A percentile compares a stretch with the other conserved stretches of the same genome.
phyloP scores from a whole-genome alignment of 2,329 filamentous ascomycete genomes.

The Talaromyces sp. region DNA sequence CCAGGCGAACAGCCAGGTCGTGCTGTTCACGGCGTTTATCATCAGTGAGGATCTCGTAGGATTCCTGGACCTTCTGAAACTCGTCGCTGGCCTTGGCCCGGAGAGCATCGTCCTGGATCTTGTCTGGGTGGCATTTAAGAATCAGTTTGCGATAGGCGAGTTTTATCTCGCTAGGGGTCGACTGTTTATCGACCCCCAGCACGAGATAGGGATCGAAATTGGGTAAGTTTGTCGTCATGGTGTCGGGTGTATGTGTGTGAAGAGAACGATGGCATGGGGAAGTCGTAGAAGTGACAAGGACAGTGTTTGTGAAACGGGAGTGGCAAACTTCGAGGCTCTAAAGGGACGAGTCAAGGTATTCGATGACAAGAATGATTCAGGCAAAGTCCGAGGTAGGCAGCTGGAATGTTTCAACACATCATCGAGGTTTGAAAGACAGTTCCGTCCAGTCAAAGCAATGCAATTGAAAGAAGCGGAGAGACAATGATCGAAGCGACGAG shows the following conservation, averaged over 20 bases:
- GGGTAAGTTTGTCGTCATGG: constrained; percentile 22
- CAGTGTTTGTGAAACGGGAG: not conserved
- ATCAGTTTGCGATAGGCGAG: constrained; percentile 78
- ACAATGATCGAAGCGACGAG: not conserved
- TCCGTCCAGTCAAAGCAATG: not conserved
- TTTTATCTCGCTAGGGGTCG: constrained; percentile 66
- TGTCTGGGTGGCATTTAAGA: constrained; percentile 85
- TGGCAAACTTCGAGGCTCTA: not conserved
- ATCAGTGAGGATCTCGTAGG: constrained; percentile 84
- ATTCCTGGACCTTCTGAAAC: constrained; percentile 87
- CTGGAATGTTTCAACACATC: constrained; percentile 1
- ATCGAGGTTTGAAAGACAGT: not conserved
- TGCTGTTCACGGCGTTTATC: constrained; percentile 67
- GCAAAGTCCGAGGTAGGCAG: not conserved
- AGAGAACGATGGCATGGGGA: constrained; percentile 3
- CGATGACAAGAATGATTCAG: not conserved
- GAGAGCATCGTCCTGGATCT: constrained; percentile 70
- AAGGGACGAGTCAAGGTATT: not conserved
- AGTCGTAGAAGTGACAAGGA: not conserved
- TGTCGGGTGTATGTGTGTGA: not conserved
- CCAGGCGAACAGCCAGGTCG: constrained; percentile 66
- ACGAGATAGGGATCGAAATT: constrained; percentile 69
- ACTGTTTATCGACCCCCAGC: constrained; percentile 67
- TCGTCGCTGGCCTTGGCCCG: constrained; percentile 76
- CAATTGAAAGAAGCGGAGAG: constrained; percentile 2